phyloP scores from a whole-genome alignment of 495 filamentous ascomycete species.

The Articulospora tetracladia region DNA sequence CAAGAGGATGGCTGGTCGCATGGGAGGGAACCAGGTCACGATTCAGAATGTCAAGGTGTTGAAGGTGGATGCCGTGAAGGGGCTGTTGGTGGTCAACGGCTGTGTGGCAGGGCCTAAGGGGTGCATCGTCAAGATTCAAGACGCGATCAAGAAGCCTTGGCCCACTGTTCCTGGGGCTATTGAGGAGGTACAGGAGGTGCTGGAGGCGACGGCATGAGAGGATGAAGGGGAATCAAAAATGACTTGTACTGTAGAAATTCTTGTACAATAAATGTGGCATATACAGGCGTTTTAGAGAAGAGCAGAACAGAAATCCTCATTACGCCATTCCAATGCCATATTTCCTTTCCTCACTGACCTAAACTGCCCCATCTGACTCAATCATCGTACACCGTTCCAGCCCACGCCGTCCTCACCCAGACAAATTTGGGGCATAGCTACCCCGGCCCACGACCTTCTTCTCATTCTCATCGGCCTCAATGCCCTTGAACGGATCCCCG shows the following conservation, averaged over 20 bases:
- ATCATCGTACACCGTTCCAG: slow-evolving; percentile 12
- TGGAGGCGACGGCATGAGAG: slow-evolving; percentile 9
- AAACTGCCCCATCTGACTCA: not conserved
- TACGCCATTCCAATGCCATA: slow-evolving; percentile 19
- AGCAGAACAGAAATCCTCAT: slow-evolving; percentile 20
- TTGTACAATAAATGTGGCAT: slow-evolving; percentile 29
- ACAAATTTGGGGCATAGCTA: slow-evolving; percentile 26
- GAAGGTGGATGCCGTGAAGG: slow-evolving; percentile 77
- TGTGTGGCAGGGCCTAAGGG: slow-evolving; percentile 82
- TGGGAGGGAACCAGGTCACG: slow-evolving; percentile 85
- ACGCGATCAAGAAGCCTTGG: slow-evolving; percentile 89
- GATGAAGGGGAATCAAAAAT: slow-evolving; percentile 1
- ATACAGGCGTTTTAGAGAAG: slow-evolving; percentile 23
- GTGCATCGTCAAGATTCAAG: slow-evolving; percentile 76
- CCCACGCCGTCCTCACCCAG: slow-evolving; percentile 9
- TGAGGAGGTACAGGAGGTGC: slow-evolving; percentile 14
- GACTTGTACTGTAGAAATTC: slow-evolving; percentile 19
- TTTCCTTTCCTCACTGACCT: not conserved
- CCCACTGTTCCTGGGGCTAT: slow-evolving; percentile 42
- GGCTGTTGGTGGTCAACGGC: slow-evolving; percentile 84
- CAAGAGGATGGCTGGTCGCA: slow-evolving; percentile 95
- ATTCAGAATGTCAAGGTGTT: slow-evolving; percentile 87
- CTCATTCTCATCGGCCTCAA: slow-evolving; percentile 35
- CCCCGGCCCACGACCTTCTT: slow-evolving; percentile 25
- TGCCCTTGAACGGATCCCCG: slow-evolving; percentile 56